Evolutionary conservation across 2,329 filamentous ascomycete genomes (phyloP), one percentile per base, ranked within the genome.

Genomic region (Aureobasidium sp.): DNA sequence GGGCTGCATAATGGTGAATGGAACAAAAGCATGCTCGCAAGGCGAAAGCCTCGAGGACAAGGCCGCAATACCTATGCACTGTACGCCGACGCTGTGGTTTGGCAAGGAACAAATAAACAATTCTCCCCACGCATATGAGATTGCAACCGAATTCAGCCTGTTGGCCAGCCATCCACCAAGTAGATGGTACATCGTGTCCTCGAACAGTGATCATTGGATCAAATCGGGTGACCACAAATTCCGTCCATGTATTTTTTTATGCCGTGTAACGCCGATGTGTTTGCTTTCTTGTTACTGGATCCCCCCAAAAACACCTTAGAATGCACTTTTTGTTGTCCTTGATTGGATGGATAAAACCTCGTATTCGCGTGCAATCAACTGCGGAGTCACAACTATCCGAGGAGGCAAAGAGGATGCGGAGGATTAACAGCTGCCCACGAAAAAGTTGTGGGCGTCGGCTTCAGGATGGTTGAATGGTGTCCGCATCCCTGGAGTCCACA

Each of bases 401-500:
- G 15, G 10, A 44, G 34, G 25, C 52, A 39, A 55, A 16, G 25
- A 42, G 25, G 37, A 30, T 32, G 37, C 37, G 37, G 50, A 42
- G 27, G 30, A 16, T 59, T 42, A 64, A 48, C 64, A 64, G 47
- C 62, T 65, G 10, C 64, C 64, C 16, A 65, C 62, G 37, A 65
- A 65, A 30, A 65, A 65, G 32, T 65, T 52, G 60, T 53, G 42
- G 15, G 61, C 42, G 6, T 55, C 62, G 11, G 47, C 62, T 47
- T 64, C 62, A 8, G 64, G 64, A 47, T 65, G 62, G 16, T 63
- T 53, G 36, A 59, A 48, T 11, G 64, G 64, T 5, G 64, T 65
- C n/a, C 64, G 61, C 13, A 61, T 62, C 13, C 59, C 62, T 3
- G 64, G 61, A 3, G 59, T 64, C 37, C 62, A 55, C 1, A 55